A percentile compares a stretch with the other conserved stretches of the same genome.
Conservation (phyloP, 2,329 filamentous ascomycete genomes). For the Fusarium bulbicola region DNA sequence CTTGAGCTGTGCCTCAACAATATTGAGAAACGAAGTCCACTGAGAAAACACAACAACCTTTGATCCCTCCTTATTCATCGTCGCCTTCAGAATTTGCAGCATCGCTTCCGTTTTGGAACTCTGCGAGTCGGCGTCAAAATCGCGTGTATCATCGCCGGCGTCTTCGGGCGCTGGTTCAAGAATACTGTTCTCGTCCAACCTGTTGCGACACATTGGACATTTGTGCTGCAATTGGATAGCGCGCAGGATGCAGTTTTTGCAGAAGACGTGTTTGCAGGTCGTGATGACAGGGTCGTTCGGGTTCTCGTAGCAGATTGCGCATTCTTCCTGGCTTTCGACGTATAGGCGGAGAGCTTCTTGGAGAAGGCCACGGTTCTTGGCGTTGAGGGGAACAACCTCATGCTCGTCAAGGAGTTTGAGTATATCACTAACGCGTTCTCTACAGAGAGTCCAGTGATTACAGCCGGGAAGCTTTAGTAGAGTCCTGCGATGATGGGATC, state of each 20-base stretch:
- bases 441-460: slow-evolving; percentile 88
- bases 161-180: slow-evolving; percentile 72
- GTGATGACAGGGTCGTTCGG: slow-evolving; percentile 82
- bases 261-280: slow-evolving; percentile 84
- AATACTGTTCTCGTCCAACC: slow-evolving; percentile 66
- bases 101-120: slow-evolving; percentile 87
- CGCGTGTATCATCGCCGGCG: slow-evolving; percentile 52
- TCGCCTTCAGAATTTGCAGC: slow-evolving; percentile 77
- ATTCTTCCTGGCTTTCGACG: slow-evolving; percentile 84
- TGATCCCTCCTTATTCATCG: slow-evolving; percentile 68
- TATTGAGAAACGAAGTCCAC: slow-evolving; percentile 78
- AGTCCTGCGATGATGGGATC: no score
- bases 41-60: slow-evolving; percentile 81
- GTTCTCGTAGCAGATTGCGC: slow-evolving; percentile 80
- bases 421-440: slow-evolving; percentile 76
- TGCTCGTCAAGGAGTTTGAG: slow-evolving; percentile 74
- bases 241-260: slow-evolving; percentile 75
- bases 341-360: slow-evolving; percentile 79
- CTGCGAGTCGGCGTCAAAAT: slow-evolving; percentile 69
- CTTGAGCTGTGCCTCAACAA: slow-evolving; percentile 74
- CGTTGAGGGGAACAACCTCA: slow-evolving; percentile 73
- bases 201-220: slow-evolving; percentile 84
- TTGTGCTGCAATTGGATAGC: slow-evolving; percentile 80
- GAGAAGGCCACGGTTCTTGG: slow-evolving; percentile 75
- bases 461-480: slow-evolving; percentile 58